These are phyloP conservation scores for Plectranthus barbatus DNA, from an alignment of 257 asterid species.

Conservation along the genomic window DNA sequence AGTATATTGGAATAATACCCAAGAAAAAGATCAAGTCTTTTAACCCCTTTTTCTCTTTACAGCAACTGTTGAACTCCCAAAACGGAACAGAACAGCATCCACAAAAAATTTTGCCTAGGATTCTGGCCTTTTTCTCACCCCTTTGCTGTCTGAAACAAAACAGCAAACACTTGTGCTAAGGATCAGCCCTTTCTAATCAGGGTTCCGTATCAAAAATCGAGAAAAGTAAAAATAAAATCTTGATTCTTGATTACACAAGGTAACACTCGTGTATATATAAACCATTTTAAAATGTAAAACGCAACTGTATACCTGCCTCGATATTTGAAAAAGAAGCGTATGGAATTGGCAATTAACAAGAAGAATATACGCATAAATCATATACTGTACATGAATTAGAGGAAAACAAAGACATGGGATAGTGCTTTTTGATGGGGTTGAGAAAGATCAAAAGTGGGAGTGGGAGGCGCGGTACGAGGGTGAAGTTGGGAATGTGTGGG, in stretches of 20 bases:
- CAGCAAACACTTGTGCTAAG: slow-evolving; percentile 1
- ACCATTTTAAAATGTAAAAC: too few relatives aligned
- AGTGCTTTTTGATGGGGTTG: slow-evolving; percentile 15
- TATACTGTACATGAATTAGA: not conserved
- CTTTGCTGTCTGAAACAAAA: slow-evolving; percentile 22
- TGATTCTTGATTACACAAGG: slow-evolving; percentile 5
- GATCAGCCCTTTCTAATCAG: slow-evolving; percentile 17
- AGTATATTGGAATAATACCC: slow-evolving; percentile 21
- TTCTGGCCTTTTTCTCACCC: slow-evolving; percentile 35
- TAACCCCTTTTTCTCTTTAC: slow-evolving; percentile 27
- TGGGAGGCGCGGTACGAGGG: too few relatives aligned
- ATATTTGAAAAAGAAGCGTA: slow-evolving; percentile 38
- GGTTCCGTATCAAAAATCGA: slow-evolving; percentile 13
- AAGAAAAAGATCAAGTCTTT: slow-evolving; percentile 33
- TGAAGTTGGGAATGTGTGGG: too few relatives aligned
- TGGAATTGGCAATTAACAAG: slow-evolving; percentile 25
- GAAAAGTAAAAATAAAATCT: not conserved
- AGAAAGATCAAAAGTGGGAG: slow-evolving; percentile 2
- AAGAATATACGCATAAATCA: not conserved
- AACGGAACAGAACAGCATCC: slow-evolving; percentile 35
- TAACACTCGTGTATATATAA: too few relatives aligned
- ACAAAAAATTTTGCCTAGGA: slow-evolving; percentile 49
- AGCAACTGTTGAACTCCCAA: slow-evolving; percentile 17
- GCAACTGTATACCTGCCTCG: slow-evolving; percentile 49
- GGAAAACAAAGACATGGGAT: slow-evolving; percentile 24